Percentiles rank a stretch among this genome's conserved stretches.
These are phyloP conservation scores for Naganishia friedmannii DNA, from an alignment of 768 basidiomycete species.

Conservation along the genomic window DNA sequence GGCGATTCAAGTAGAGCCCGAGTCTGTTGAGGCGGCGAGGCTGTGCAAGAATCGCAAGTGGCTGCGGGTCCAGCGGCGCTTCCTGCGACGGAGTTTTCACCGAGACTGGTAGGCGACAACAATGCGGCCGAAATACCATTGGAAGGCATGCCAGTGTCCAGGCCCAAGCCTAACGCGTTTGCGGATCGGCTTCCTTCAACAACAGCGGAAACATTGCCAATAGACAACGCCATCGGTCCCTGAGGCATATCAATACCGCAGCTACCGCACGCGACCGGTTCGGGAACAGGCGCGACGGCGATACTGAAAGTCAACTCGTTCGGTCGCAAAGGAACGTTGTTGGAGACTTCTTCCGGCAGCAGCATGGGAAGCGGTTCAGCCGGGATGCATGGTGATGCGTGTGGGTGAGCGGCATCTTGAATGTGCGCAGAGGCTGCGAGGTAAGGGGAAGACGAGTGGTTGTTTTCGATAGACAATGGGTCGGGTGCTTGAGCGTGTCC, in stretches of 20 bases:
- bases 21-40: conserved; percentile 9
- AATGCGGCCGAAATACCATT: not conserved
- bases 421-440: conserved; percentile 1
- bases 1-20: not conserved
- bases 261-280: conserved; percentile 19
- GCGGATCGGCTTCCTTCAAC: conserved; percentile 10
- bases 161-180: conserved; percentile 6
- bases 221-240: not conserved
- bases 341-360: conserved; percentile 8
- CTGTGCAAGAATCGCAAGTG: conserved; percentile 9
- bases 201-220: not conserved
- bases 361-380: conserved; percentile 21
- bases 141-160: conserved; percentile 6
- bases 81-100: not conserved
- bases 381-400: conserved; percentile 18
- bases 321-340: conserved; percentile 12
- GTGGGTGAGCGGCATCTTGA: conserved; percentile 4
- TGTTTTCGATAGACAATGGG: conserved; percentile 3
- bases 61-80: not conserved
- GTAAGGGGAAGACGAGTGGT: conserved; percentile 1
- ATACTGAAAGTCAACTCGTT: conserved; percentile 26
- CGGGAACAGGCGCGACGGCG: conserved; percentile 20
- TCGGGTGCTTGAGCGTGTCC: conserved; percentile 21
- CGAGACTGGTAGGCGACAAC: not conserved
- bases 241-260: conserved; percentile 21